These are phyloP conservation scores for Bipolaris cookei DNA, from an alignment of 2,329 filamentous ascomycete genomes.

Conservation along the genomic window DNA sequence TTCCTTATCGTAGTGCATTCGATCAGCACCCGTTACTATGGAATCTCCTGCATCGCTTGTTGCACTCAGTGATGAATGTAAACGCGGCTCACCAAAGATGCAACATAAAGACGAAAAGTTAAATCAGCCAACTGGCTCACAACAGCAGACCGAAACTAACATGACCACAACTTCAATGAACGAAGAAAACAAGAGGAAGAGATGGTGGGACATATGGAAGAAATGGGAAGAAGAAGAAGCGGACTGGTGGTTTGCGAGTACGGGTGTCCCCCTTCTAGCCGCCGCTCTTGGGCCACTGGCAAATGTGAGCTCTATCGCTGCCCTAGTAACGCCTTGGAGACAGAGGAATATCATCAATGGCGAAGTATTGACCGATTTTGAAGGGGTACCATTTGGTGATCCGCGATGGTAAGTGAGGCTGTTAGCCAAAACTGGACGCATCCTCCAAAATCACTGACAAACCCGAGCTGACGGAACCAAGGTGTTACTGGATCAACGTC, in stretches of 20 bases:
- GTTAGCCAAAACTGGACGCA: background rate
- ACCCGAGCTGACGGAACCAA: conserved; percentile 34
- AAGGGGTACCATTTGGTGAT: conserved; percentile 66
- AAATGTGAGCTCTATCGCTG: conserved; percentile 85
- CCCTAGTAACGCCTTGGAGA: conserved; percentile 81
- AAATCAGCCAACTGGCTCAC: background rate
- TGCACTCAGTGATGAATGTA: conserved; percentile 1
- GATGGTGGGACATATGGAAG: conserved; percentile 23
- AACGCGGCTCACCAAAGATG: conserved; percentile 7
- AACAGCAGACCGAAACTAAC: background rate
- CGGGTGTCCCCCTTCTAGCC: conserved; percentile 67
- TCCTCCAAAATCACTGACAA: background rate
- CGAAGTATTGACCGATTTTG: conserved; percentile 57
- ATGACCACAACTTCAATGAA: background rate
- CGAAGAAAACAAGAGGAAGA: background rate
- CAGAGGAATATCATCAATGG: conserved; percentile 60
- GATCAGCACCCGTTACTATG: background rate
- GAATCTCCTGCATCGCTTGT: background rate
- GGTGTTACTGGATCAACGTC: conserved; percentile 77
- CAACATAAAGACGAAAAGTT: conserved; percentile 4
- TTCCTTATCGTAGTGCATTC: no score
- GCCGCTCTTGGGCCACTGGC: conserved; percentile 86
- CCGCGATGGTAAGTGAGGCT: conserved; percentile 67
- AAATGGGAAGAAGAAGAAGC: conserved; percentile 27
- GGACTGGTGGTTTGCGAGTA: conserved; percentile 51